Base-by-base conservation (phyloP, 805 yeast species). In the Phaffomyces thermotolerans region DNA sequence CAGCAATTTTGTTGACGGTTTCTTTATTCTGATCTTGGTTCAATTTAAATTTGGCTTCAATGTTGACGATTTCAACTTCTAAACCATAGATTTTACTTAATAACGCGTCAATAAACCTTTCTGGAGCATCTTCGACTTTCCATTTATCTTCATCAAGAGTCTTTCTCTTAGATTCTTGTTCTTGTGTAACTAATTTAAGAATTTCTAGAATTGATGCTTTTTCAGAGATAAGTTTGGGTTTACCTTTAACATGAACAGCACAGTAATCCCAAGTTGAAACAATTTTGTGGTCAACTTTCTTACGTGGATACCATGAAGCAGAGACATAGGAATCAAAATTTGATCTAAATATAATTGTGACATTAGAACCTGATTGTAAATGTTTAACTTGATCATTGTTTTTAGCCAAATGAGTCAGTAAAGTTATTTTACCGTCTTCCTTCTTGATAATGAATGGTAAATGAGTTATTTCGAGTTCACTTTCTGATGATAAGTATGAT, bases 181-280 rank as follows among this genome's bases (percentile, higher is more conserved):
- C 73, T 43, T 66, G 58, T 3, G 78, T 71, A 34, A 79, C 58
- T 20, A 55, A 54, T 22, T 66, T 63, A 36, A 79, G 54, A 51
- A 75, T 79, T 0, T 58, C 45, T 34, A 71, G 51, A 9, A 79
- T 66, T 64, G 72, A 76, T 15, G 65, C 72, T 22, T 58, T 54
- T 41, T 73, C 77, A 18, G 67, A 57, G 14, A 75, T 55, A 23
- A 72, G 47, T 23, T 47, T 63, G 9, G 81, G 69, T 25, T 58
- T 69, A 4, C 86, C 86, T 44, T 72, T 64, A 36, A 73, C 64
- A 53, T 81, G 84, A 29, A 74, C 78, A 4, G 75, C 61, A 2
- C 75, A 77, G 59, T 72, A 79, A 56, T 76, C 80, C 85, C 85
- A 81, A 1, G 86, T 80, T 15, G 86, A 84, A n/a, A 79, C 86